Conservation (phyloP, 306 rosid species). For the Quercus dentata region DNA sequence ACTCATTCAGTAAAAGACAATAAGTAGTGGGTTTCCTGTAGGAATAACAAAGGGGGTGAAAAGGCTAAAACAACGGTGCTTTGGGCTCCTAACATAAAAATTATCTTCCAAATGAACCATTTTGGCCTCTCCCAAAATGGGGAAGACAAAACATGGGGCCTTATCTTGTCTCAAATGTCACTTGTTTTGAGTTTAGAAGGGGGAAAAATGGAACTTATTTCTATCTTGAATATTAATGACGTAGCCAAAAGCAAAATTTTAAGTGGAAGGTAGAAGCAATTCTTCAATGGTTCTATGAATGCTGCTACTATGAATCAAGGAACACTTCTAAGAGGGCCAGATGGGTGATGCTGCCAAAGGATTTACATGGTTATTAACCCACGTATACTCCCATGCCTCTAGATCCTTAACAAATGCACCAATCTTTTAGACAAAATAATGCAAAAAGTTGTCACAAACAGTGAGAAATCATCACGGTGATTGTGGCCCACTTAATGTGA, state of each 20-base stretch:
- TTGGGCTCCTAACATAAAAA: neutral
- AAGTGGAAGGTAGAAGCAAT: neutral
- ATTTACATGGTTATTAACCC: neutral
- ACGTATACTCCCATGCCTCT: neutral
- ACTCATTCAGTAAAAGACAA: neutral
- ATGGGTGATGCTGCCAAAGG: neutral
- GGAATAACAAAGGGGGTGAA: neutral
- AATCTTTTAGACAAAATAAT: neutral
- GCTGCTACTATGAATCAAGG: neutral
- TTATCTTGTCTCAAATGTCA: neutral
- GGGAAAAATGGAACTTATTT: neutral
- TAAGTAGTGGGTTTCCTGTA: neutral
- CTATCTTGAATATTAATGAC: neutral
- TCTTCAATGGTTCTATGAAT: neutral
- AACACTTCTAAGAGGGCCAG: neutral
- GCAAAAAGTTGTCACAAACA: neutral
- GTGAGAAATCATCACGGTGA: conserved; percentile 15
- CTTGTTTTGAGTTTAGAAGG: neutral
- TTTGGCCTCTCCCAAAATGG: neutral
- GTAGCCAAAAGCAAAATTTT: neutral
- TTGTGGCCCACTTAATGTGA: conserved; percentile 28
- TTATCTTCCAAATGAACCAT: neutral
- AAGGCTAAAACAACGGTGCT: neutral
- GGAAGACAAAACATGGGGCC: neutral
- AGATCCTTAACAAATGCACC: neutral